Percentiles rank a stretch among this genome's conserved stretches.
Evolutionary conservation across 768 basidiomycete genomes (phyloP).

Genomic region (Mycena vulgaris): DNA sequence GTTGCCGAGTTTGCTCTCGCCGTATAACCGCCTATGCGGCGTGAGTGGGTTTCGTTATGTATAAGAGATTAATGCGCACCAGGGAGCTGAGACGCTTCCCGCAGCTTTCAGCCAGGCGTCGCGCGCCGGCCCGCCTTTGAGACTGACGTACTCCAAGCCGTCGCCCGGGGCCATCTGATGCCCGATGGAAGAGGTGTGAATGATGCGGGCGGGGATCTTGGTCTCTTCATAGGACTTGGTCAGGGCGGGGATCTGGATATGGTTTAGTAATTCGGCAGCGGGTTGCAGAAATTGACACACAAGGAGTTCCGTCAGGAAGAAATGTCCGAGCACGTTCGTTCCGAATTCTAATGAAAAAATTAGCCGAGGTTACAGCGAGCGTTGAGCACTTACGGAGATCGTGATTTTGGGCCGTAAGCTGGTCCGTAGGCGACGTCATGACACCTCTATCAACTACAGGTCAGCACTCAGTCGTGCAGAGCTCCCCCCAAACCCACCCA

Average conservation of each 20-base stretch:
- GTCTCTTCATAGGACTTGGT: constrained; percentile 34
- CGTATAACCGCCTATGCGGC: background rate
- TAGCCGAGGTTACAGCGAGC: background rate
- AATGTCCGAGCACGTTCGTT: constrained; percentile 34
- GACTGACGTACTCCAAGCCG: constrained; percentile 6
- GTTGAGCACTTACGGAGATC: constrained; percentile 8
- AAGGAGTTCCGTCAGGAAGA: constrained; percentile 26
- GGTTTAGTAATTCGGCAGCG: background rate
- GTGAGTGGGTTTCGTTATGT: background rate
- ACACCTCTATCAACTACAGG: constrained; percentile 36
- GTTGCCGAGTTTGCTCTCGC: background rate
- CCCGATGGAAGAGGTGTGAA: constrained; percentile 39
- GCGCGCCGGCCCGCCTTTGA: constrained; percentile 16
- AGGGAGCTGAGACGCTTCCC: background rate
- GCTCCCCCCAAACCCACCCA: constrained; percentile 32
- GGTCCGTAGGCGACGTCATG: constrained; percentile 40
- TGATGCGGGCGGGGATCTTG: constrained; percentile 44
- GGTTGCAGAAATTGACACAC: background rate
- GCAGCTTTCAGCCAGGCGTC: constrained; percentile 23
- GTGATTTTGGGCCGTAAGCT: constrained; percentile 40
- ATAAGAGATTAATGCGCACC: background rate
- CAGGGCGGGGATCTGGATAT: constrained; percentile 36
- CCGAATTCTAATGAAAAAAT: constrained; percentile 35
- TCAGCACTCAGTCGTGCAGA: background rate
- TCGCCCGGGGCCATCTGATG: constrained; percentile 2